These are phyloP conservation scores for Phtheirospermum japonicum DNA, from an alignment of 257 asterid species.

Conservation along the genomic window DNA sequence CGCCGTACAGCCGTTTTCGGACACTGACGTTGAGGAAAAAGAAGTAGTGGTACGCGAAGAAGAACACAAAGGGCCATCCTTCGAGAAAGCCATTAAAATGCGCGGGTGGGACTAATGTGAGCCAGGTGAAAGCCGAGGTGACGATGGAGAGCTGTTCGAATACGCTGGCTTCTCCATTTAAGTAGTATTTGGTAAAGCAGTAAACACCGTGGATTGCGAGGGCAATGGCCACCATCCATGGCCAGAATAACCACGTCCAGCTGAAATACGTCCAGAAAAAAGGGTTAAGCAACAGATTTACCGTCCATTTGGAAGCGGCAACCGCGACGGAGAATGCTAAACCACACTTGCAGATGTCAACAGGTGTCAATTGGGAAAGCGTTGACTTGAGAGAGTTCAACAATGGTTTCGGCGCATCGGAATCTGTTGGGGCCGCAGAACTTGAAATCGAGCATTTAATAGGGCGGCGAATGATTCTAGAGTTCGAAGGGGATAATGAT, in stretches of 20 bases:
- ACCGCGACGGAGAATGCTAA: constrained; percentile 44
- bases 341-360: constrained; percentile 64
- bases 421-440: constrained; percentile 29
- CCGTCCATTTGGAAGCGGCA: constrained; percentile 62
- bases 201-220: constrained; percentile 59
- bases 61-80: constrained; percentile 96
- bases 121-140: constrained; percentile 86
- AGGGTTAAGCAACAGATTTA: constrained; percentile 52
- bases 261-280: constrained; percentile 96
- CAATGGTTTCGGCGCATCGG: constrained; percentile 29
- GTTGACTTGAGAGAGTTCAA: constrained; percentile 29
- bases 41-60: constrained; percentile 85
- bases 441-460: constrained; percentile 39
- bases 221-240: constrained; percentile 68
- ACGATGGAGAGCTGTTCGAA: constrained; percentile 66
- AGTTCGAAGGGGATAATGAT: constrained; percentile 16
- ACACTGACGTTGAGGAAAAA: constrained; percentile 68
- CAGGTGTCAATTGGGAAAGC: constrained; percentile 56
- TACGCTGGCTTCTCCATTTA: constrained; percentile 54
- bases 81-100: constrained; percentile 94
- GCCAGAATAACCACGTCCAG: constrained; percentile 96
- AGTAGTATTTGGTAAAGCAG: constrained; percentile 55
- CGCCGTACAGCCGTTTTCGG: constrained; percentile 78
- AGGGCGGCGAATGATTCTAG: constrained; percentile 27
- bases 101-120: constrained; percentile 88